Conservation (phyloP, 2,329 filamentous ascomycete genomes). For the Cordyceps javanica region DNA sequence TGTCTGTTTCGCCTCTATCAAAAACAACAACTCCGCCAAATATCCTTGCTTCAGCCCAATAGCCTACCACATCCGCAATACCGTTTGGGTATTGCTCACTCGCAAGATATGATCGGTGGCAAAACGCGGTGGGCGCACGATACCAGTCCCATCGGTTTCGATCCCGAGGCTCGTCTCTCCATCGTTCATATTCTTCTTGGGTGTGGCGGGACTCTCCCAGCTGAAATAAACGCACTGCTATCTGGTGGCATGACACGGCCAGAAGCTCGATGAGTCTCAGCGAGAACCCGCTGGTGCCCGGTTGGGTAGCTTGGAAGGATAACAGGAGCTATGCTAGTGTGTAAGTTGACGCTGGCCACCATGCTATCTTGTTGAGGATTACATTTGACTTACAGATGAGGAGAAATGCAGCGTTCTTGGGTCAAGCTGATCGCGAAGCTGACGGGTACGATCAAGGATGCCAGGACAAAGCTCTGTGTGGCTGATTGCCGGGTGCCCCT, state of each 20-base stretch:
- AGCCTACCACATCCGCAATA: slow-evolving; percentile 20
- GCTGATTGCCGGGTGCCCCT: background rate
- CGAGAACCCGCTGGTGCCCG: background rate
- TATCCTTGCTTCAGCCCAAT: slow-evolving; percentile 25
- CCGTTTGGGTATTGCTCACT: slow-evolving; percentile 23
- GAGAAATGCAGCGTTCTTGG: background rate
- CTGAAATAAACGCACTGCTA: background rate
- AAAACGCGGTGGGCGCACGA: background rate
- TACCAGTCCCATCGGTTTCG: background rate
- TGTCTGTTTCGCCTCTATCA: slow-evolving; percentile 19
- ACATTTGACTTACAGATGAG: background rate
- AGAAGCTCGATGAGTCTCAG: background rate
- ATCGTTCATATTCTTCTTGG: background rate
- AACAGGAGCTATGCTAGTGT: background rate
- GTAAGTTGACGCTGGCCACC: background rate
- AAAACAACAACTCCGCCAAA: slow-evolving; percentile 26
- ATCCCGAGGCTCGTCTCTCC: background rate
- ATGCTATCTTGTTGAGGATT: background rate
- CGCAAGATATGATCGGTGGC: background rate
- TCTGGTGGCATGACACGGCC: background rate
- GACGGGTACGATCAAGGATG: background rate
- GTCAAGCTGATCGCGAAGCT: background rate
- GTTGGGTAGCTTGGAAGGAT: background rate
- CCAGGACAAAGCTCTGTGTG: background rate
- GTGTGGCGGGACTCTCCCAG: background rate